phyloP scores from a whole-genome alignment of 2,329 filamentous ascomycete species.

The Xylariales sp. region DNA sequence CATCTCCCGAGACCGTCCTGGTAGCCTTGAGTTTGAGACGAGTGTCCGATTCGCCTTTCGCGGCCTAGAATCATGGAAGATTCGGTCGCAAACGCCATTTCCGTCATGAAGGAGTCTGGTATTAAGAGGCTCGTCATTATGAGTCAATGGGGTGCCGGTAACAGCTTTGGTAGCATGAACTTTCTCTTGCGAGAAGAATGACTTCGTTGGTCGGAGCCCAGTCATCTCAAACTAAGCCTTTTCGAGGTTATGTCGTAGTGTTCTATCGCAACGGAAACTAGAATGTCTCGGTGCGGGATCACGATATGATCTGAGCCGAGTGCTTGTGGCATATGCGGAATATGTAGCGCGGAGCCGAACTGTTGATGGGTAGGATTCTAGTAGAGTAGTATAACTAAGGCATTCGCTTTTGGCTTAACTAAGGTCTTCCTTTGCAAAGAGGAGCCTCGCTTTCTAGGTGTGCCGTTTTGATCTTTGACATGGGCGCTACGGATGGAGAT shows the following conservation, averaged over 20 bases:
- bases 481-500: no score
- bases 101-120: conserved; percentile 52
- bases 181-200: conserved; percentile 53
- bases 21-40: conserved; percentile 61
- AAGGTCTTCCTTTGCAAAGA: no score
- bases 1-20: conserved; percentile 54
- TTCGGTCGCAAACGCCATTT: conserved; percentile 53
- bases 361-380: no score
- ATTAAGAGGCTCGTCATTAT: conserved; percentile 60
- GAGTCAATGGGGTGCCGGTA: conserved; percentile 61
- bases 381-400: no score
- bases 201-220: conserved; percentile 58
- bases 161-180: conserved; percentile 57
- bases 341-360: no score
- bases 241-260: not conserved
- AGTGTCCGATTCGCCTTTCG: conserved; percentile 59
- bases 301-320: no score
- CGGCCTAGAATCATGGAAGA: conserved; percentile 59
- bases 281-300: no score
- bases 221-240: conserved; percentile 57
- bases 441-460: no score
- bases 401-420: no score
- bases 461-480: no score
- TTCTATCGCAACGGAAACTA: no score
- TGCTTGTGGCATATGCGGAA: no score